Percentiles rank a stretch among this genome's conserved stretches.
Conservation (phyloP, 192 early-diverging fungal genomes). For the Entrophospora sp. region DNA sequence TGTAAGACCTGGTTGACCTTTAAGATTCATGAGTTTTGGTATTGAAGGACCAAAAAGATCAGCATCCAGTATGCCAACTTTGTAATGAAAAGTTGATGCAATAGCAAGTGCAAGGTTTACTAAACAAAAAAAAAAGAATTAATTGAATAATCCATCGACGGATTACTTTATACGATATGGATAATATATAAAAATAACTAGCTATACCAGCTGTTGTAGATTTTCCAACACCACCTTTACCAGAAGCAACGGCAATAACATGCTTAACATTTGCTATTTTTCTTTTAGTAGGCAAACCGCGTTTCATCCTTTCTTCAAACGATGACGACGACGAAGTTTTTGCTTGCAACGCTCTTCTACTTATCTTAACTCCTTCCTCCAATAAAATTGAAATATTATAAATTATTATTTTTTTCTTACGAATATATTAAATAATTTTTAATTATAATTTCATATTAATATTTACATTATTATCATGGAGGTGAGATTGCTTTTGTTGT, state of each 20-base stretch:
- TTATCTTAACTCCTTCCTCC: too few relatives aligned
- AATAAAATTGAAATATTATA: too few relatives aligned
- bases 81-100: constrained; percentile 43
- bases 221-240: constrained; percentile 90
- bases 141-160: neutral
- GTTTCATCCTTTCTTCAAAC: constrained; percentile 37
- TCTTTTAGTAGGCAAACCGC: constrained; percentile 62
- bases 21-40: constrained; percentile 75
- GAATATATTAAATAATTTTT: too few relatives aligned
- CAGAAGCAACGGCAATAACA: constrained; percentile 75
- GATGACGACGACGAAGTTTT: too few relatives aligned
- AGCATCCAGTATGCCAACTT: constrained; percentile 74
- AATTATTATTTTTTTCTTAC: too few relatives aligned
- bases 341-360: too few relatives aligned
- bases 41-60: constrained; percentile 93
- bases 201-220: constrained; percentile 79
- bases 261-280: constrained; percentile 64
- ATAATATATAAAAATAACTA: too few relatives aligned
- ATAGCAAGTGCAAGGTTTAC: constrained; percentile 72
- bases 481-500: too few relatives aligned
- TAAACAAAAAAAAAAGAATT: constrained; percentile 15
- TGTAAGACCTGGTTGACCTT: constrained; percentile 66
- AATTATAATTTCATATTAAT: too few relatives aligned
- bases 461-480: too few relatives aligned
- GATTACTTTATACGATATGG: too few relatives aligned